Conservation (phyloP, 1,139 yeast species). For the Taphrina deformans region DNA sequence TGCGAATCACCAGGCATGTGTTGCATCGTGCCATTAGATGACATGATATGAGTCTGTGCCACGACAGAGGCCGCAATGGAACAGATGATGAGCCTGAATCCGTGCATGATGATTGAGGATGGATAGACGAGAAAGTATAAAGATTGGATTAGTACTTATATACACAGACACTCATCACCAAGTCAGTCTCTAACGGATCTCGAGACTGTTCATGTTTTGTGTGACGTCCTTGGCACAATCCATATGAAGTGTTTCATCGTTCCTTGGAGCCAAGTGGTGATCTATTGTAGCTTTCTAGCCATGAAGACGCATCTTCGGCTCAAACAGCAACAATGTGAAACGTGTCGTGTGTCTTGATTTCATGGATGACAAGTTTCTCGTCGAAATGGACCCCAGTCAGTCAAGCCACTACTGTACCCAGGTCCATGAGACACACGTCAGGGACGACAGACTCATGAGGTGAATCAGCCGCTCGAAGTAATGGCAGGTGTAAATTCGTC, state of each 20-base stretch:
- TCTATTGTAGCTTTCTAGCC: too few species aligned
- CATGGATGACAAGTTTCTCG: background rate
- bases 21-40: background rate
- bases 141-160: background rate
- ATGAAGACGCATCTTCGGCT: too few species aligned
- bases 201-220: background rate
- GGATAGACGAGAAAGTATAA: background rate
- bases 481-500: too few species aligned
- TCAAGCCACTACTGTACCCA: too few species aligned
- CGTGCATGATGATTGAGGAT: background rate
- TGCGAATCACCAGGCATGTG: slow-evolving; percentile 1
- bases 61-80: background rate
- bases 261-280: background rate
- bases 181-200: background rate
- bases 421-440: too few species aligned
- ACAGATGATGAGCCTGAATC: background rate
- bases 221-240: background rate
- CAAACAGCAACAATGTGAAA: too few species aligned
- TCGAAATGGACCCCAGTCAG: background rate
- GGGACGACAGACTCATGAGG: too few species aligned
- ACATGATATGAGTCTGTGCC: background rate
- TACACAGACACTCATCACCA: background rate
- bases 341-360: background rate
- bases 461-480: too few species aligned
- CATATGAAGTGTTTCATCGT: background rate